Percentiles rank a stretch among this genome's conserved stretches.
Conservation (phyloP, 2,329 filamentous ascomycete species). For the Clonostachys byssicola region DNA sequence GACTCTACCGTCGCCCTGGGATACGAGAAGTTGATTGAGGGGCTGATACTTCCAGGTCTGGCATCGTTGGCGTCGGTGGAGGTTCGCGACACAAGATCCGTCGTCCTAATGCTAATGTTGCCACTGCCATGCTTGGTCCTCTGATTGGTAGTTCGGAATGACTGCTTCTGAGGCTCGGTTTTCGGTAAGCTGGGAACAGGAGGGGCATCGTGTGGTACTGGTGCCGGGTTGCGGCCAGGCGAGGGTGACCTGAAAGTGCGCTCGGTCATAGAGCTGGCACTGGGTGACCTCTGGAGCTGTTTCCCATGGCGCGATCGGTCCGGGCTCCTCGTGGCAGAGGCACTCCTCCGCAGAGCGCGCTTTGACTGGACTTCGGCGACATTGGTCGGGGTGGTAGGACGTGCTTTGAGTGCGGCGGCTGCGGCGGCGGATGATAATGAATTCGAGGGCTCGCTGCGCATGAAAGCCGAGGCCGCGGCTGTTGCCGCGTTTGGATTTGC, state of each 20-base stretch:
- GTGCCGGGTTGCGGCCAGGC: constrained; percentile 39
- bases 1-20: constrained; percentile 40
- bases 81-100: constrained; percentile 33
- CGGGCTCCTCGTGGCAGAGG: constrained; percentile 60
- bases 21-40: constrained; percentile 57
- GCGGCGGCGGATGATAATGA: constrained; percentile 82
- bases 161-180: constrained; percentile 38
- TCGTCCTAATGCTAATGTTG: constrained; percentile 35
- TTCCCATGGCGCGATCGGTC: constrained; percentile 31
- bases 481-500: constrained; percentile 71
- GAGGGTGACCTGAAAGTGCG: constrained; percentile 82
- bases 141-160: constrained; percentile 50
- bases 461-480: constrained; percentile 78
- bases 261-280: constrained; percentile 81
- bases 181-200: constrained; percentile 73
- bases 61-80: constrained; percentile 19
- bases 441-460: constrained; percentile 57
- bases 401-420: constrained; percentile 75
- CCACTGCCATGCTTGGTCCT: constrained; percentile 40
- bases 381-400: constrained; percentile 72
- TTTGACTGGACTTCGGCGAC: constrained; percentile 85
- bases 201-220: constrained; percentile 47
- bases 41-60: constrained; percentile 39
- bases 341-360: constrained; percentile 69
- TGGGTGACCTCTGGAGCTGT: constrained; percentile 60